Conservation (phyloP, 1,284 basidiomycete genomes). For the Vanrija humicola region DNA sequence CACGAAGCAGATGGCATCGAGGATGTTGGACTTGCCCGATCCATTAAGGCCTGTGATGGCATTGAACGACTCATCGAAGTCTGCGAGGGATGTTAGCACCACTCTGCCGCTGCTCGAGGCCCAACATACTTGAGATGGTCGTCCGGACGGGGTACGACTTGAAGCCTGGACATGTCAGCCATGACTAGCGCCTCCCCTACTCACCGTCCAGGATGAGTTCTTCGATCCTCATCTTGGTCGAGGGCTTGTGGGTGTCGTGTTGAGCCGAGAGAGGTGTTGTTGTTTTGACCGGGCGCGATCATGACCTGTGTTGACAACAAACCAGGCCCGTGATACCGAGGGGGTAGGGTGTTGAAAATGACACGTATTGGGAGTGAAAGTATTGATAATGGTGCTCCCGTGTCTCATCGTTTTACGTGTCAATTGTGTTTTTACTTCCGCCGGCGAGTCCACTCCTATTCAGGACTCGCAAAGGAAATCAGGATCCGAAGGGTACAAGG, state of each 20-base stretch:
- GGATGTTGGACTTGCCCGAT: slow-evolving; percentile 90
- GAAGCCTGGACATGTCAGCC: slow-evolving; percentile 60
- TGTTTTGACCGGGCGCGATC: not conserved
- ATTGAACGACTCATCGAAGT: slow-evolving; percentile 95
- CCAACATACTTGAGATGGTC: slow-evolving; percentile 62
- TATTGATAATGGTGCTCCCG: no score
- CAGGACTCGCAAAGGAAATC: no score
- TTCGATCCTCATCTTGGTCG: slow-evolving; percentile 65
- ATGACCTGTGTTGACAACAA: not conserved
- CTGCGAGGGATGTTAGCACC: slow-evolving; percentile 40
- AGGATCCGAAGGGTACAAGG: no score
- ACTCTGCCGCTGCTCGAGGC: not conserved
- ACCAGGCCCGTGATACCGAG: not conserved
- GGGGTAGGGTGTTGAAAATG: no score
- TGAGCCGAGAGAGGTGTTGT: not conserved
- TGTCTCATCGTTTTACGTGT: no score
- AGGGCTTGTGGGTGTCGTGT: not conserved
- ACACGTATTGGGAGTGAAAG: no score
- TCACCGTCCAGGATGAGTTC: slow-evolving; percentile 72
- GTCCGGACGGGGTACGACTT: slow-evolving; percentile 96
- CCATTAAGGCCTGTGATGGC: slow-evolving; percentile 95
- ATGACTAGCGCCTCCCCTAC: not conserved
- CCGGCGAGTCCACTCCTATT: no score
- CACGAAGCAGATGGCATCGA: slow-evolving; percentile 96
- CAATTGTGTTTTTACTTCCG: no score